Evolutionary conservation across 768 basidiomycete genomes (phyloP), one percentile per base, ranked within the genome.

Genomic region (Leucocoprinus leucothites): DNA sequence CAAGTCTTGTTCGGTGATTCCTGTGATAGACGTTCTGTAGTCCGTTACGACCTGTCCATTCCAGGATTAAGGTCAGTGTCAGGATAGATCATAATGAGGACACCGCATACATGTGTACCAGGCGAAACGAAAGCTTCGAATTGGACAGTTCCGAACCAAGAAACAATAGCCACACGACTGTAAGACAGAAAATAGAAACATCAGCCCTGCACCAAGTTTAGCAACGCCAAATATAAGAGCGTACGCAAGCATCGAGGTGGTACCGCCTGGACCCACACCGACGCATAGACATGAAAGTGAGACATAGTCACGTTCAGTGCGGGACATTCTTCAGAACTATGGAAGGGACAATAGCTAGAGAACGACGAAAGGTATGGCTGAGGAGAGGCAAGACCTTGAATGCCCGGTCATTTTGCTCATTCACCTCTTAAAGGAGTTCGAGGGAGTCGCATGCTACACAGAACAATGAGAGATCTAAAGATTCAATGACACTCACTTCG

Each of bases 161-260:
- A 74, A 41, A 84, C 77, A 26, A 85, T 66, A 31, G 81, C 77
- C 18, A 78, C 73, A 9, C 75, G 76, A 25, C 78, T 80, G 42
- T 16, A 58, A 31, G 45, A 4, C 31, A 31, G 6, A 31, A 42
- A 47, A 35, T 9, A n/a, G 44, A 47, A n/a, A n/a, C 25, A 26
- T 26, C 40, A 42, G 45, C 46, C 48, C 18, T 40, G 34, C 38
- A n/a, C 16, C 38, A 38, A 38, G 16, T 3, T 38, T 38, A n/a
- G 16, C 16, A 6, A 9, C 9, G 11, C 7, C 34, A 51, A 26
- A 40, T 40, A 21, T 34, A 16, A 41, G 13, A 41, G 77, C 86
- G 59, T 72, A 91, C 90, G 89, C 90, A 34, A 92, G 74, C 84
- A 92, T 87, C 36, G 85, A 81, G 1, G 90, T 92, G 14, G 86